Conservation (phyloP, 495 filamentous ascomycete species). For the Chaetomidium leptoderma region DNA sequence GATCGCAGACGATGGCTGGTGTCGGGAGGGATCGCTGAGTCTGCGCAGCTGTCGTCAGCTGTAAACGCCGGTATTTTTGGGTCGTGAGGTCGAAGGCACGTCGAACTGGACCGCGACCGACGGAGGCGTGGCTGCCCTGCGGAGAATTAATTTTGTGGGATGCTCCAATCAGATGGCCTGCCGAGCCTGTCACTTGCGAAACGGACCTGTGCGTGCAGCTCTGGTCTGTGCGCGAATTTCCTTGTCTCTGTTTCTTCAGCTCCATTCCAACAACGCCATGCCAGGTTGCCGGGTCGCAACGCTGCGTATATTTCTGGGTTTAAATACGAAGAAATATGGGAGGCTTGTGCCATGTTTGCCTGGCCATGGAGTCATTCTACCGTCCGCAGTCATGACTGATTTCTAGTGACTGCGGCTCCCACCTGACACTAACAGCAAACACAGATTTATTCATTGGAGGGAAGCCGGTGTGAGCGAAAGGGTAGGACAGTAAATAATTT, state of each 20-base stretch:
- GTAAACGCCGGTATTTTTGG: slow-evolving; percentile 19
- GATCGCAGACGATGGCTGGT: slow-evolving; percentile 2
- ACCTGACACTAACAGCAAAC: no score
- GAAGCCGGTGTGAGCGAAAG: no score
- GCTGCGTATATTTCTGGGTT: no score
- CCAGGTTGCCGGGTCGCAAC: no score
- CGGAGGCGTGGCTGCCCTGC: slow-evolving; percentile 6
- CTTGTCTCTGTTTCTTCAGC: neutral
- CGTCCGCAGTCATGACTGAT: no score
- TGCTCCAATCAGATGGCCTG: slow-evolving; percentile 20
- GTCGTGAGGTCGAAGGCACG: slow-evolving; percentile 17
- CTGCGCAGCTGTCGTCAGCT: slow-evolving; percentile 38
- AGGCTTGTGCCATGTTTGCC: no score
- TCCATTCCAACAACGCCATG: no score
- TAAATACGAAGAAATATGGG: no score
- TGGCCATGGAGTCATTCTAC: no score
- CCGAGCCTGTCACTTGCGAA: neutral
- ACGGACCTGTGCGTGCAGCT: neutral
- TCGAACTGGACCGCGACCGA: neutral
- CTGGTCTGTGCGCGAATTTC: slow-evolving; percentile 7
- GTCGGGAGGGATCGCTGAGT: slow-evolving; percentile 19
- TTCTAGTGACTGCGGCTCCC: no score
- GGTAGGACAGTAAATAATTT: no score
- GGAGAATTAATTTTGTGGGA: slow-evolving; percentile 21
- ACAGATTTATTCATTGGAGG: no score